Evolutionary conservation across 192 early-diverging fungal species (phyloP).

Genomic region (Phycomyces blakesleeanus): DNA sequence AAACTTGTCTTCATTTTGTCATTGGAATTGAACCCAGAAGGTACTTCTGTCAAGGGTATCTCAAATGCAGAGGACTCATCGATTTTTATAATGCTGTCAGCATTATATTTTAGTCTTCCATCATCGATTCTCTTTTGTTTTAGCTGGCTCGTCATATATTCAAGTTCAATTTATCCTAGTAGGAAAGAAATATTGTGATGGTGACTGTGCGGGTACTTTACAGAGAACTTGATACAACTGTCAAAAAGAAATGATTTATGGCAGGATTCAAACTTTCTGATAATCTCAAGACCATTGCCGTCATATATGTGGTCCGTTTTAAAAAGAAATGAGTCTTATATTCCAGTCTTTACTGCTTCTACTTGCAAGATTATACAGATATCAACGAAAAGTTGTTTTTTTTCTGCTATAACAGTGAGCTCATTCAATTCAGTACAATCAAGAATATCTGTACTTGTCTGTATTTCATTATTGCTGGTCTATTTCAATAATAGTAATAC

Average conservation of each 20-base stretch:
- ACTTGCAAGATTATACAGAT: background rate
- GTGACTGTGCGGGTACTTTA: no score
- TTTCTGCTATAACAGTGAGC: background rate
- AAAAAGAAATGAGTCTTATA: background rate
- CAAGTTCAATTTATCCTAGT: constrained; percentile 7
- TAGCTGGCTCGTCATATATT: background rate
- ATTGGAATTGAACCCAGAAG: background rate
- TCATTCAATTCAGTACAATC: no score
- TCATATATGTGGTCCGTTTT: no score
- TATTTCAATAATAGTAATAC: no score
- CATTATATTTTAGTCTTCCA: constrained; percentile 1
- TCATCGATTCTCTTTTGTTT: constrained; percentile 8
- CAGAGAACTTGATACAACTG: no score
- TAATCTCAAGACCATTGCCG: no score
- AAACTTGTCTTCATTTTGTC: constrained; percentile 2
- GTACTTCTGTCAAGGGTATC: constrained; percentile 4
- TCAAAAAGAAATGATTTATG: no score
- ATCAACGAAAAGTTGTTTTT: background rate
- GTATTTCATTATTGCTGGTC: no score
- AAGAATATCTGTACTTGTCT: no score
- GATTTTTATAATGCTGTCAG: background rate
- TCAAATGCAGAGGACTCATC: background rate
- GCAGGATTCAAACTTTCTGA: no score
- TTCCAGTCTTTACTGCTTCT: background rate
- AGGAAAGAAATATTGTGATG: background rate